Base-by-base conservation (phyloP, 1,139 yeast species). In the Kurtzmaniella quercitrusa region DNA sequence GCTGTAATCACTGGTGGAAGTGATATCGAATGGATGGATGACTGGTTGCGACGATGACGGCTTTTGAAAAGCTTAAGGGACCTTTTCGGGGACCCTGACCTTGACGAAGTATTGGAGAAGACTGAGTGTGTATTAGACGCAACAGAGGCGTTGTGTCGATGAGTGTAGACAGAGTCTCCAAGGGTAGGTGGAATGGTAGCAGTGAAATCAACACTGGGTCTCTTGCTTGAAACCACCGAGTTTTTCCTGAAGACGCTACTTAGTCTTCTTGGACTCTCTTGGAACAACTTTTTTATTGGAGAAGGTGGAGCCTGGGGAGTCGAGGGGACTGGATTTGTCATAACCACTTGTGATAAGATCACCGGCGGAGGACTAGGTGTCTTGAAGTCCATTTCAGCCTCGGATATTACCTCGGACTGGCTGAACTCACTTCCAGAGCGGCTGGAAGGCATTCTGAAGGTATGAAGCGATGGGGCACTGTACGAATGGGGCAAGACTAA, bases 381-480 rank as follows among this genome's bases (percentile, higher is more conserved):
- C 27, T 36, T 36, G 4, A 36, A 36, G 4, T 36, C 15, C 7
- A 18, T 36, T 31, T 16, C 36, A 4, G 16, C 36, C 10, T 31
- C 18, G 14, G 18, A 14, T 9, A 31, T 12, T 14, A 14, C 10
- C 3, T 31, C 36, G 3, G 18, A 31, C 18, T 16, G 18, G 14
- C 36, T 31, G 10, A 14, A 31, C 10, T 31, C 36, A 14, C 18
- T 14, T 4, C 36, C 36, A 31, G 18, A 4, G 10, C 18, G 11
- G 11, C 17, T 27, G 11, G 46, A 41, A 10, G 21, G 15, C 37
- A 58, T 55, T 41, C 71, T 51, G 47, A 58, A 69, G 2, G 75
- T 68, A 46, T 70, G 70, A 34, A 70, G 56, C 3, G 75, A 70
- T 5, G 76, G 76, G 1, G 75, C 75, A 54, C 74, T 66, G 33